Conservation (phyloP, 164 flowering plant genomes). For the Magnolia changhungtana region DNA sequence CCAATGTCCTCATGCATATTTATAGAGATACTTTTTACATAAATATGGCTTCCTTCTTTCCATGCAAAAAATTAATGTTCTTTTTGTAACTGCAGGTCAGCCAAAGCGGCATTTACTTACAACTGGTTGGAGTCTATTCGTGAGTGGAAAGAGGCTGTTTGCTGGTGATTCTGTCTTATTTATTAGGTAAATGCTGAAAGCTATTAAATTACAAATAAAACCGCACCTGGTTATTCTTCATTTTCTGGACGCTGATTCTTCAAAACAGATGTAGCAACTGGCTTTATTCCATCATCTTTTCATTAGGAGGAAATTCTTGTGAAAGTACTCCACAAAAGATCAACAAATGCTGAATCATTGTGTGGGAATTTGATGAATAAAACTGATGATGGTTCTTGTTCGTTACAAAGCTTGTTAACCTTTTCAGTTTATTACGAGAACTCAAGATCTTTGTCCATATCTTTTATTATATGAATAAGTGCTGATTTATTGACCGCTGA, state of each 20-base stretch:
- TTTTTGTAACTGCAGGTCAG: conserved; percentile 56
- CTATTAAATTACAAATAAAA: not conserved
- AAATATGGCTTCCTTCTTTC: not conserved
- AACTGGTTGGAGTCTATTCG: conserved; percentile 99
- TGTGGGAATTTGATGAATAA: not conserved
- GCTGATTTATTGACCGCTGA: no score
- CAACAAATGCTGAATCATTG: not conserved
- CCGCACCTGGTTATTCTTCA: not conserved
- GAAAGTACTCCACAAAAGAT: not conserved
- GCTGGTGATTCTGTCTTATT: conserved; percentile 97
- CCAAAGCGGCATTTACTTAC: conserved; percentile 97
- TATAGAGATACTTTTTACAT: not conserved
- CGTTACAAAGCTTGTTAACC: not conserved
- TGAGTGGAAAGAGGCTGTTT: conserved; percentile 89
- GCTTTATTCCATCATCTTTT: not conserved
- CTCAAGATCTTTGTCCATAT: no score
- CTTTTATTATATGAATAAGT: no score
- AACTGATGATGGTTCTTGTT: not conserved
- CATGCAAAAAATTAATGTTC: not conserved
- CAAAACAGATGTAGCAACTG: not conserved
- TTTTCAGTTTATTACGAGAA: not conserved
- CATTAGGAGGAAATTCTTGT: not conserved
- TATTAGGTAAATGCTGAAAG: conserved; percentile 54
- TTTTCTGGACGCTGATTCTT: no score
- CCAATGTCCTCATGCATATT: not conserved